Conservation (phyloP, 2,329 filamentous ascomycete genomes). For the Talaromyces sp. region DNA sequence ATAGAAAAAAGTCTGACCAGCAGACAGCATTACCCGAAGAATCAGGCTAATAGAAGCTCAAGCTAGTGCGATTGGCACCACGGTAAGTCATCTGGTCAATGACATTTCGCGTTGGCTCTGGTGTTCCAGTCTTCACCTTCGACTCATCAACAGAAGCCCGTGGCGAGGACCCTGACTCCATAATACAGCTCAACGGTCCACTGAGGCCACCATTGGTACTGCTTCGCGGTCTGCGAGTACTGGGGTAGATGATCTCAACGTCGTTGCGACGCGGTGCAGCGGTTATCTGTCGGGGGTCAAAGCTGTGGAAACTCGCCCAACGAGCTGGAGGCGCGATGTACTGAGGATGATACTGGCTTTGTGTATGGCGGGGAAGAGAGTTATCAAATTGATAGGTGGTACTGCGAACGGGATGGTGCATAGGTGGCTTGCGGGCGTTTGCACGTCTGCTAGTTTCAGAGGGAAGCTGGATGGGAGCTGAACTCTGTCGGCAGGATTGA, state of each 20-base stretch:
- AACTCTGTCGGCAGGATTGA: constrained; percentile 14
- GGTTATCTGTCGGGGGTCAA: constrained; percentile 24
- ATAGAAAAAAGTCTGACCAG: constrained; percentile 22
- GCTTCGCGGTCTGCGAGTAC: constrained; percentile 38
- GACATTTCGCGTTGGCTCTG: constrained; percentile 11
- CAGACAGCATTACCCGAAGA: constrained; percentile 19
- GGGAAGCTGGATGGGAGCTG: constrained; percentile 8
- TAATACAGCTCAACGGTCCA: constrained; percentile 34
- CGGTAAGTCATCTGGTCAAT: constrained; percentile 32
- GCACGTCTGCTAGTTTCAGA: constrained; percentile 11
- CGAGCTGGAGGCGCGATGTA: constrained; percentile 19
- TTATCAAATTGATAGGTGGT: constrained; percentile 32
- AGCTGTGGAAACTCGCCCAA: constrained; percentile 25
- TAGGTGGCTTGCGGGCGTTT: constrained; percentile 7
- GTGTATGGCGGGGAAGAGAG: constrained; percentile 28
- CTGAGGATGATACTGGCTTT: constrained; percentile 31
- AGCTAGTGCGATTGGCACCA: constrained; percentile 35
- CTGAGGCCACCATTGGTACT: constrained; percentile 32
- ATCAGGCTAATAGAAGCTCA: constrained; percentile 20
- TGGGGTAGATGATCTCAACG: constrained; percentile 38
- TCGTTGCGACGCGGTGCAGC: constrained; percentile 34
- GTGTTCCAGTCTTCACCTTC: neutral
- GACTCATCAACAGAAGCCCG: constrained; percentile 31
- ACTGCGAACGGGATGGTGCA: constrained; percentile 18
- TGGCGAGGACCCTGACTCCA: constrained; percentile 24